Percentiles rank a stretch among this genome's conserved stretches.
Evolutionary conservation across 2,329 filamentous ascomycete species (phyloP).

Genomic region (Cytospora piceae): DNA sequence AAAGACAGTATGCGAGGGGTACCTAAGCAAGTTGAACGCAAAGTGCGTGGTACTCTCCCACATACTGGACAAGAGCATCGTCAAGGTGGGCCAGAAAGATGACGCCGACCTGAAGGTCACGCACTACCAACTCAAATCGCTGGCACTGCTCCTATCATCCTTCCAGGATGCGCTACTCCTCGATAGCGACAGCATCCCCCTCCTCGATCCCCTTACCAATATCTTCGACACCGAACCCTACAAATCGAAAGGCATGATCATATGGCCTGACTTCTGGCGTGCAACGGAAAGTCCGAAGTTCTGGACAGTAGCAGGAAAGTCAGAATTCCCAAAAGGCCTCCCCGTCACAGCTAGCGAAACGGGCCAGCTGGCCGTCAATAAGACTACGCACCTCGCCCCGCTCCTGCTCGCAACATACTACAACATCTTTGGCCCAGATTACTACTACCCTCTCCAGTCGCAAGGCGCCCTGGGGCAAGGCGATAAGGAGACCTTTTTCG

Average conservation of each 20-base stretch:
- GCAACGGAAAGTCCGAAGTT: slow-evolving; percentile 47
- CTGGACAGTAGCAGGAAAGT: slow-evolving; percentile 47
- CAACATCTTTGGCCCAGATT: slow-evolving; percentile 56
- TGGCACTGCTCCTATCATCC: slow-evolving; percentile 60
- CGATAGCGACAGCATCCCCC: slow-evolving; percentile 60
- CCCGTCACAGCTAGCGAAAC: slow-evolving; percentile 42
- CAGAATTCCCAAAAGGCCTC: slow-evolving; percentile 37
- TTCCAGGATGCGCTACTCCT: slow-evolving; percentile 63
- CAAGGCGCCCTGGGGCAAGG: slow-evolving; percentile 49
- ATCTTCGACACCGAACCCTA: slow-evolving; percentile 58
- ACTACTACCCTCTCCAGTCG: slow-evolving; percentile 53
- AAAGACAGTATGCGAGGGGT: slow-evolving; percentile 38
- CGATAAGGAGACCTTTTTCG: slow-evolving; percentile 54
- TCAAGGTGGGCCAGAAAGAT: slow-evolving; percentile 22
- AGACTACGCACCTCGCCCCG: slow-evolving; percentile 49
- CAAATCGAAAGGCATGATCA: slow-evolving; percentile 54
- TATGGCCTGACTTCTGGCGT: slow-evolving; percentile 61
- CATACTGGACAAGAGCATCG: slow-evolving; percentile 39
- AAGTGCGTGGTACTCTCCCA: slow-evolving; percentile 41
- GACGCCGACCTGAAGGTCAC: slow-evolving; percentile 26
- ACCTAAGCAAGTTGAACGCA: slow-evolving; percentile 38
- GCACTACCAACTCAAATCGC: slow-evolving; percentile 58
- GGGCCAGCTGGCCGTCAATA: slow-evolving; percentile 53
- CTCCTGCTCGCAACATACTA: slow-evolving; percentile 57
- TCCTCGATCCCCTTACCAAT: slow-evolving; percentile 39